A percentile compares a stretch with the other conserved stretches of the same genome.
Evolutionary conservation across 148 eudicot genomes (phyloP).

Genomic region (Suaeda aralocaspica): DNA sequence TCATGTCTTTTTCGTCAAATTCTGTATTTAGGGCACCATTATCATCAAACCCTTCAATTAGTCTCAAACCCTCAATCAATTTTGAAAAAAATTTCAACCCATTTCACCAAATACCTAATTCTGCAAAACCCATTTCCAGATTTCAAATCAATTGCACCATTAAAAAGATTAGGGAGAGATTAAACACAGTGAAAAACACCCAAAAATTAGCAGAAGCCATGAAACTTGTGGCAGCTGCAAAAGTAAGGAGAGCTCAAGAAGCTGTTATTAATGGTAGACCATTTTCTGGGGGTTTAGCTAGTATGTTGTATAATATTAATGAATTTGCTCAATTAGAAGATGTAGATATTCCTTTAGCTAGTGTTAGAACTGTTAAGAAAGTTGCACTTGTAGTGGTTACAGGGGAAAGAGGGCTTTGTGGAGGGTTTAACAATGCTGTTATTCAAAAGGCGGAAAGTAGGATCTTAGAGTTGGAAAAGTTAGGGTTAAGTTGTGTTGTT

Average conservation of each 20-base stretch:
- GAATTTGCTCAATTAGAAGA: too few species aligned
- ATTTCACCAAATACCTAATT: constrained; percentile 9
- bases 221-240: constrained; percentile 76
- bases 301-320: too few species aligned
- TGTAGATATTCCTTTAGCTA: too few species aligned
- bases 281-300: constrained; percentile 53
- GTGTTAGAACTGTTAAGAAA: constrained; percentile 53
- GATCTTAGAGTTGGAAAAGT: constrained; percentile 45
- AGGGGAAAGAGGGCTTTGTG: constrained; percentile 77
- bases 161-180: constrained; percentile 46
- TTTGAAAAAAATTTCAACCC: constrained; percentile 21
- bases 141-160: constrained; percentile 34
- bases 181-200: constrained; percentile 52
- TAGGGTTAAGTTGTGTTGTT: constrained; percentile 42
- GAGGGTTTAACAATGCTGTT: constrained; percentile 57
- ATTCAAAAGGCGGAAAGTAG: constrained; percentile 53
- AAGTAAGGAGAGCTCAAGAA: constrained; percentile 71
- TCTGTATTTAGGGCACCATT: constrained; percentile 11
- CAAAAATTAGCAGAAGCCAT: constrained; percentile 80
- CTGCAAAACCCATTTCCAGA: constrained; percentile 24
- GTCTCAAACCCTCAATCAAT: constrained; percentile 4
- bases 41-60: constrained; percentile 21
- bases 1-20: constrained; percentile 28
- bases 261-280: constrained; percentile 61
- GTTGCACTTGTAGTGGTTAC: constrained; percentile 66